Percentiles rank a stretch among this genome's conserved stretches.
phyloP scores from a whole-genome alignment of 169 alveolate species.

The Plasmodium reichenowi region DNA sequence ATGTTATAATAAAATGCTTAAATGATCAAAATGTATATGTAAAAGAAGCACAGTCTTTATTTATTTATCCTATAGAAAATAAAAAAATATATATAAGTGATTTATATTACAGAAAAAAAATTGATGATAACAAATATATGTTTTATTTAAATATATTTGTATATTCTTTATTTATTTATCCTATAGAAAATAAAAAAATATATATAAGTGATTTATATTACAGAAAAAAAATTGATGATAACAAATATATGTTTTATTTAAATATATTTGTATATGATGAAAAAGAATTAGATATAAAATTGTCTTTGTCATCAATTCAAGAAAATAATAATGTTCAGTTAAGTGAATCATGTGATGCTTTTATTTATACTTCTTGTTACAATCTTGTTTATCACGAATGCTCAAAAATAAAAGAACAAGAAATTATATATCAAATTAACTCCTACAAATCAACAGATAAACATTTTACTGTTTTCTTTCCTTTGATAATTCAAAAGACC shows the following conservation, averaged over 20 bases:
- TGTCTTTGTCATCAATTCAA: not conserved
- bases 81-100: slow-evolving; percentile 48
- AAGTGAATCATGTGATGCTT: slow-evolving; percentile 30
- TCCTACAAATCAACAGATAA: slow-evolving; percentile 56
- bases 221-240: slow-evolving; percentile 11
- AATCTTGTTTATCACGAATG: slow-evolving; percentile 53
- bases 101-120: slow-evolving; percentile 22
- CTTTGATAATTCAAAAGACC: slow-evolving; percentile 16
- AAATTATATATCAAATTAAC: slow-evolving; percentile 26
- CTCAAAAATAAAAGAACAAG: slow-evolving; percentile 2
- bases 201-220: slow-evolving; percentile 40
- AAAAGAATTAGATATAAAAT: slow-evolving; percentile 55
- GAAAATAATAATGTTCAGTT: not conserved
- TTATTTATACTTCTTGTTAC: slow-evolving; percentile 43
- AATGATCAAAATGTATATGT: slow-evolving; percentile 28
- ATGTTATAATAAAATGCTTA: slow-evolving; percentile 7
- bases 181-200: slow-evolving; percentile 41
- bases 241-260: slow-evolving; percentile 27
- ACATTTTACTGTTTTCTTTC: slow-evolving; percentile 44
- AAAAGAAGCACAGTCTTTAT: slow-evolving; percentile 42
- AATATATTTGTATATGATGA: slow-evolving; percentile 43
- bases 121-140: slow-evolving; percentile 5
- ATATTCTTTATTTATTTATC: slow-evolving; percentile 24
- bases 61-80: slow-evolving; percentile 36
- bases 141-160: slow-evolving; percentile 47